A percentile compares a stretch with the other conserved stretches of the same genome.
Evolutionary conservation across 1,284 basidiomycete species (phyloP).

Genomic region (Heterobasidion annosum): DNA sequence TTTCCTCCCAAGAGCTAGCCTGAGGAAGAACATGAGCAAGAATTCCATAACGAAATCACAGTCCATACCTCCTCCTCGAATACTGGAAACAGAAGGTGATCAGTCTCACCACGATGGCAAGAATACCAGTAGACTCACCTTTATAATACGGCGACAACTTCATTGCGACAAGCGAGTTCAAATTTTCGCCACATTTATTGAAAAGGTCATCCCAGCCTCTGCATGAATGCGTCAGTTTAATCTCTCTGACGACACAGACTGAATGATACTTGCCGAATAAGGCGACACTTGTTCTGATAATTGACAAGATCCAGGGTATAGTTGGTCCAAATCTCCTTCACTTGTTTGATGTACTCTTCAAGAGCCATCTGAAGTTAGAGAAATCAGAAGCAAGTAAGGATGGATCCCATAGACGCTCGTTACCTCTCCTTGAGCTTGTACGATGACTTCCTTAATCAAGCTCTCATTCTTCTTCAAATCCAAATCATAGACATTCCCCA

Average conservation of each 20-base stretch:
- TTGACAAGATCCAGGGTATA: conserved; percentile 96
- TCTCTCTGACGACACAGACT: neutral
- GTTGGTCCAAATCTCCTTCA: conserved; percentile 94
- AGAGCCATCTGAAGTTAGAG: conserved; percentile 67
- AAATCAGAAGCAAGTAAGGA: neutral
- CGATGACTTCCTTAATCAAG: conserved; percentile 88
- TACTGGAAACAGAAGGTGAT: conserved; percentile 33
- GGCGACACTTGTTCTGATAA: conserved; percentile 97
- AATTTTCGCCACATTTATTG: conserved; percentile 91
- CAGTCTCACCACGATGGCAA: neutral
- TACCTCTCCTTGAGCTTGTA: conserved; percentile 97
- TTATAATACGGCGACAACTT: conserved; percentile 96
- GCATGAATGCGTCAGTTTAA: conserved; percentile 1
- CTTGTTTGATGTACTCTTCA: conserved; percentile 91
- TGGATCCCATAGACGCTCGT: conserved; percentile 1
- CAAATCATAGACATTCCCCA: conserved; percentile 96
- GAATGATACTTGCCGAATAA: conserved; percentile 62
- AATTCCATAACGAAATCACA: neutral
- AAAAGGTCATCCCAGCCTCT: conserved; percentile 98
- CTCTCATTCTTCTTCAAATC: conserved; percentile 91
- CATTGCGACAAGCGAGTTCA: conserved; percentile 96
- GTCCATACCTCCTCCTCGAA: conserved; percentile 79
- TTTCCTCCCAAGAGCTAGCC: conserved; percentile 91
- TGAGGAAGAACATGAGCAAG: conserved; percentile 18
- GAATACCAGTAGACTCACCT: conserved; percentile 34